A percentile compares a stretch with the other conserved stretches of the same genome.
These are phyloP conservation scores for Morella rubra DNA, from an alignment of 306 rosid species.

Conservation along the genomic window DNA sequence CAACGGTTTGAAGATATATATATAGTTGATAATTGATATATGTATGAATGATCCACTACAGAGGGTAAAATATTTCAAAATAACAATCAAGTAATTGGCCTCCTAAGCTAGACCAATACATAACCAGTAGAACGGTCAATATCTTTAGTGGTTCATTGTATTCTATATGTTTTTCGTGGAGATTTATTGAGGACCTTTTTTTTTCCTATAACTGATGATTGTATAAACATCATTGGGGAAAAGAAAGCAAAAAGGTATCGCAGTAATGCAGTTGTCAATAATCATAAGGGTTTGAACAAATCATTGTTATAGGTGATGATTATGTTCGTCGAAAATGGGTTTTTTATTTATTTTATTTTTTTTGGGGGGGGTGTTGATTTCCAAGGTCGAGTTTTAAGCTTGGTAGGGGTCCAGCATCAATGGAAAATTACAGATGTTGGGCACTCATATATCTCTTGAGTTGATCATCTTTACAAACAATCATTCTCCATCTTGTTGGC, in stretches of 20 bases:
- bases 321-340: not conserved
- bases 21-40: not conserved
- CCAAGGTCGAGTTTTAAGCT: no score
- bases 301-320: not conserved
- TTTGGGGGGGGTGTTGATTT: no score
- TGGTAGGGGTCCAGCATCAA: no score
- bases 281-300: not conserved
- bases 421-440: no score
- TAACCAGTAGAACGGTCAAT: not conserved
- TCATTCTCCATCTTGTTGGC: not conserved
- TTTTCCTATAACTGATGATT: not conserved
- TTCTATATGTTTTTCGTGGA: not conserved
- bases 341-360: no score
- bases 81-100: not conserved
- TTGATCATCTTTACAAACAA: not conserved
- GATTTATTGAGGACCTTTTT: not conserved
- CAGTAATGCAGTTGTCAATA: not conserved
- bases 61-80: not conserved
- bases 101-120: not conserved
- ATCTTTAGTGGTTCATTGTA: constrained; percentile 6
- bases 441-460: not conserved
- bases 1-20: not conserved
- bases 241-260: not conserved
- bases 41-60: no score
- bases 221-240: not conserved